phyloP scores from a whole-genome alignment of 257 asterid species.

The Coffea canephora region DNA sequence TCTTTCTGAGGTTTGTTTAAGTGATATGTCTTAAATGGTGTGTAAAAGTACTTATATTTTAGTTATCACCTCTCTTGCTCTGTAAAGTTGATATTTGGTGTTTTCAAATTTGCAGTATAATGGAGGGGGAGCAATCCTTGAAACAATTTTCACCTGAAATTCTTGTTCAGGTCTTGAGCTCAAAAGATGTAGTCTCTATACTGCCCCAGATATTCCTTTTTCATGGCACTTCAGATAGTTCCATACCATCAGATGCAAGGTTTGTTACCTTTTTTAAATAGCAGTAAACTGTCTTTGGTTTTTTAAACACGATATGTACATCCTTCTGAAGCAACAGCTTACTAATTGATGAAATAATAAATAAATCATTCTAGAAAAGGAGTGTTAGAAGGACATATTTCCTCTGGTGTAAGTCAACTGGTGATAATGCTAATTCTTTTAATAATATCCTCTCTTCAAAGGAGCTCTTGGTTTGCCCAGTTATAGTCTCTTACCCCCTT shows the following conservation, averaged over 20 bases:
- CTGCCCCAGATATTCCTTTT: conserved; percentile 74
- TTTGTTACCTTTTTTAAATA: conserved; percentile 28
- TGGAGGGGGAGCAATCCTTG: conserved; percentile 89
- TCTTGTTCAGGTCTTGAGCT: conserved; percentile 45
- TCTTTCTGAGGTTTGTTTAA: conserved; percentile 66
- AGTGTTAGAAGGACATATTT: background rate
- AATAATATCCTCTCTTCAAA: background rate
- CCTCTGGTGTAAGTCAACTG: background rate
- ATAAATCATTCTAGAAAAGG: background rate
- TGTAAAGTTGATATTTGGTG: conserved; percentile 10
- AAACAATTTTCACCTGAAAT: conserved; percentile 80
- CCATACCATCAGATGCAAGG: conserved; percentile 87
- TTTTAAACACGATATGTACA: background rate
- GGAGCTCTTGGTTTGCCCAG: background rate
- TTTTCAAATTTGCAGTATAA: conserved; percentile 53
- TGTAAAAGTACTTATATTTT: background rate
- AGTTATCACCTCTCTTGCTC: conserved; percentile 3
- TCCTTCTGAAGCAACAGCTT: background rate
- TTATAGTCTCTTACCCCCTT: background rate
- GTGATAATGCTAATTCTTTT: background rate
- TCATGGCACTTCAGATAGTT: conserved; percentile 79
- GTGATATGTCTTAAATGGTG: conserved; percentile 14
- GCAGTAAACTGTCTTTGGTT: background rate
- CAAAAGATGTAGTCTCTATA: conserved; percentile 38
- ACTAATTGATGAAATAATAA: background rate